Base-by-base conservation (phyloP, 257 asterid species). In the Solanum corneliomulleri region DNA sequence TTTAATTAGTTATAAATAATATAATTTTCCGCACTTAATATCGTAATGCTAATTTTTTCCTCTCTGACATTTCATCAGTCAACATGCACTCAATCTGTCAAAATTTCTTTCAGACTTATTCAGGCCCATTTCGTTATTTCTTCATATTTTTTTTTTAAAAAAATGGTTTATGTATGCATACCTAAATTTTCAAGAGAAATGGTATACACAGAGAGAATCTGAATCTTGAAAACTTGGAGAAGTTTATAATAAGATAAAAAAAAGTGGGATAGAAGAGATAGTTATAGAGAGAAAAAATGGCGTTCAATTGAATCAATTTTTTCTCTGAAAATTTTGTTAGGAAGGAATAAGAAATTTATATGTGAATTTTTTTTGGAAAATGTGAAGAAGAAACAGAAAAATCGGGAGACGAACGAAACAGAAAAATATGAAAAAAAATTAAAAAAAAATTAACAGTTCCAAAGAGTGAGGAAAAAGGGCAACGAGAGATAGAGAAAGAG, bases 371-470 rank as follows among this genome's bases (percentile, higher is more conserved):
- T 41, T 41, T 76, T 35, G 68, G 35, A 27, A 66, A 62, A 29
- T 29, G 10, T 29, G 9, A 7, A 7, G 41, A 60, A 37, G 37
- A 80, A 2, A 45, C 20, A 23, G 14, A 20, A 66, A 77, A 64
- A 86, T 23, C 14, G 82, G 60, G 45, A 47, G 45, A 71, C 14
- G 45, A 33, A 71, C 44, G 78, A 72, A 72, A 72, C 4, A 37
- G 49, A 72, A 16, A 72, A 72, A 16, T 31, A 71, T 42, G 76
- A 70, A 64, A 16, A 72, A 33, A 72, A 72, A 16, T 7, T 33
- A 35, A 69, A 81, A 52, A 39, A 86, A 64, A 68, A 66, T 86
- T 41, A 86, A 29, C n/a, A n/a, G 84, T 66, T 85, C 90, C 91
- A 44, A 60, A 15, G 89, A 60, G 66, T 72, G 42, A 77, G 91